Evolutionary conservation across 164 flowering plant species (phyloP), one percentile per base, ranked within the genome.

Genomic region (Cinnamomum micranthum): DNA sequence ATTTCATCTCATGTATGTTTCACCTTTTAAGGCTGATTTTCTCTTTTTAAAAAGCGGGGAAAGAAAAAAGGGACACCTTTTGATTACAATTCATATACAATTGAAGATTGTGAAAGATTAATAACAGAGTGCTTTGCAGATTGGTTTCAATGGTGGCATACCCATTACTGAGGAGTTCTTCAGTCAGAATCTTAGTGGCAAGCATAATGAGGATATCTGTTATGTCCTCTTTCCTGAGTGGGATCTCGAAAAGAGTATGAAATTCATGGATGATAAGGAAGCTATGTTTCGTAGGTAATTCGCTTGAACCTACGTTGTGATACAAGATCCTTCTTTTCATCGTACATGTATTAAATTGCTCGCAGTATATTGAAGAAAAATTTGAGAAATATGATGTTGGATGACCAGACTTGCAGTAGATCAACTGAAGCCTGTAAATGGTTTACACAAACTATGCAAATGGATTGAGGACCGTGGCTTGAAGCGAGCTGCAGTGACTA

Each of bases 401-500:
- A 51, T 62, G 14, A 60, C 4, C 89, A 95, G 99, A 80, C 77
- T 93, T 82, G 99, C 87, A 6, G 2, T 76, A 35, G 91, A 89
- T 17, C 79, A 92, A 67, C 3, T 93, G 75, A 76, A 84, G 77
- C 88, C 98, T 50, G 74, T 94, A n/a, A 69, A 77, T 66, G 99
- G 99, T 35, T 84, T 96, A 4, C 59, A 85, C 70, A 86, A 86
- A 76, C 23, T 96, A 82, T 82, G 75, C 78, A 88, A 88, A 85
- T 96, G 99, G 99, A 77, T 94, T 50, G 90, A 96, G 82, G 94
- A 87, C 6, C 96, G 76, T 51, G 98, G 97, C 47, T 74, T 92
- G 85, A 96, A 90, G 80, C 85, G 97, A 33, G 98, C 95, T 65
- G 99, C 99, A 2, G 99, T 96, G 35, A 90, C 97, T 1, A 96